Percentiles rank a stretch among this genome's conserved stretches.
These are phyloP conservation scores for Starmera dryadoides DNA, from an alignment of 805 yeast genomes.

Conservation along the genomic window DNA sequence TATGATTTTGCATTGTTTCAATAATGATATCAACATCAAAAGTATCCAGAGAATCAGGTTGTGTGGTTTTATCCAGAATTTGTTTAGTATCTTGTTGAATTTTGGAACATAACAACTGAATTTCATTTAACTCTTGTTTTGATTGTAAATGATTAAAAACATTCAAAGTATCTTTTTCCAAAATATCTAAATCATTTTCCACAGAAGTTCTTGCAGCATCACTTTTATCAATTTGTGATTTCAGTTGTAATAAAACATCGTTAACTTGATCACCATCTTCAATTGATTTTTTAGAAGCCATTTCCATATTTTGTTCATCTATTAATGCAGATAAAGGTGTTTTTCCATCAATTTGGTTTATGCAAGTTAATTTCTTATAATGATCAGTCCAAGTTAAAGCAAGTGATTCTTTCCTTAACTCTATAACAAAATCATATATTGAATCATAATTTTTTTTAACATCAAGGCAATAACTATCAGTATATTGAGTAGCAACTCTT, in stretches of 20 bases:
- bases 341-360: constrained; percentile 4
- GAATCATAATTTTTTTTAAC: constrained; percentile 37
- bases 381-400: constrained; percentile 16
- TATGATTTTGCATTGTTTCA: constrained; percentile 17
- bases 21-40: constrained; percentile 14
- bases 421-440: constrained; percentile 28
- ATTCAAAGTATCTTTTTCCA: constrained; percentile 30
- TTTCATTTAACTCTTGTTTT: constrained; percentile 10
- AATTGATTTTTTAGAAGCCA: constrained; percentile 16
- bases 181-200: constrained; percentile 32
- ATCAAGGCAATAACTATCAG: constrained; percentile 40
- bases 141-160: constrained; percentile 17
- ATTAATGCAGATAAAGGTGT: constrained; percentile 9
- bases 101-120: constrained; percentile 11
- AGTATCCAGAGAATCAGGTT: constrained; percentile 7
- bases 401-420: constrained; percentile 35
- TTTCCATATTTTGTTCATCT: constrained; percentile 20
- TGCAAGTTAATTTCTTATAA: constrained; percentile 3
- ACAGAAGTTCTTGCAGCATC: constrained; percentile 28
- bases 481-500: constrained; percentile 40
- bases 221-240: constrained; percentile 28
- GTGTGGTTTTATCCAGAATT: constrained; percentile 8
- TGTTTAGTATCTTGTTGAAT: constrained; percentile 17
- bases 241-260: constrained; percentile 21
- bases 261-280: constrained; percentile 11